Base-by-base conservation (phyloP, 78 protist species). In the Cyanophora paradoxa region DNA sequence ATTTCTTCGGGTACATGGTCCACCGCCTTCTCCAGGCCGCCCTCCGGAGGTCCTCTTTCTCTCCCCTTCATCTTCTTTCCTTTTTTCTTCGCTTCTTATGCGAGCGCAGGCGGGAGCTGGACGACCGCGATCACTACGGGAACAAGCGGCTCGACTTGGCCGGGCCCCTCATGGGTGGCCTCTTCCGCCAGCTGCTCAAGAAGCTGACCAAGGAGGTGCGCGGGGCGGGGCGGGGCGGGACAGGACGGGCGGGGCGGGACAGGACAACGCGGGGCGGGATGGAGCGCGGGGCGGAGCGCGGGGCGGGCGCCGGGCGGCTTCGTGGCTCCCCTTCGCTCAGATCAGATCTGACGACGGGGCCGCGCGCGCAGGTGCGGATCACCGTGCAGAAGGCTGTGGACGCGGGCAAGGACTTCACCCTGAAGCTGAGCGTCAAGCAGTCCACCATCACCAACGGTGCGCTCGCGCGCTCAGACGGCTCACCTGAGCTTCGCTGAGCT, bases 121-220 rank as follows among this genome's bases (percentile, higher is more conserved):
- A 68, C 40, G 74, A 68, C 74, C 81, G 99, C 22, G 99, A 98
- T 78, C 98, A 97, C 86, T 96, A 81, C 77, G 99, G 93, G 40
- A 96, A 97, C 87, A 98, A 98, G 95, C 93, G 99, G 48, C 33
- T 94, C 0, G 81, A 85, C 41, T 70, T 96, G 44, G 94, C 98
- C 0, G 99, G 99, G 7, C 88, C 97, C 31, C 82, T 98, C 11
- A 10, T 96, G 22, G 83, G 85, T 24, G 30, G 42, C 3, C 86
- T 95, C 22, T 96, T 95, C 84, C 79, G 94, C 40, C 61, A 62
- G 36, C 81, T 88, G 34, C 92, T 95, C 83, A 65, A 76, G 70
- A 76, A 77, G 44, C 54, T 89, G 19, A 42, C 39, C 48, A 85
- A 79, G 59, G 86, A 82, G n/a, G 63, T 79, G 36, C 62, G 57